Base-by-base conservation (phyloP, 75 land plant genomes). In the Azolla pinnata region DNA sequence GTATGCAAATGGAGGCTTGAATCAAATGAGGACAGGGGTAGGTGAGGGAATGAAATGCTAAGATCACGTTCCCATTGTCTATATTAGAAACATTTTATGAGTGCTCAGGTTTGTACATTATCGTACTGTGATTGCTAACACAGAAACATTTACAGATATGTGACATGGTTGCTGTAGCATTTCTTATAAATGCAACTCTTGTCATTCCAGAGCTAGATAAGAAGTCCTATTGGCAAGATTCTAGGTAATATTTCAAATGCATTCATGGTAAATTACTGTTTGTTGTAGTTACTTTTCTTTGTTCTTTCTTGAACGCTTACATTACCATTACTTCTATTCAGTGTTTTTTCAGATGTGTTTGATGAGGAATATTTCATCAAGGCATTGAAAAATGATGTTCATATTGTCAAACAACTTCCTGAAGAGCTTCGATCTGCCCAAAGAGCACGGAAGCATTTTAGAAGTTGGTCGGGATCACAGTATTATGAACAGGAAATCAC, bases 121-220 rank as follows among this genome's bases (percentile, higher is more conserved):
- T n/a, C 7, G 53, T 50, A 19, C 53, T 7, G 53, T 20, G 25
- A 50, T n/a, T n/a, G n/a, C n/a, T n/a, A n/a, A n/a, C n/a, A n/a
- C n/a, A n/a, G n/a, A n/a, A n/a, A n/a, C n/a, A n/a, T n/a, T n/a
- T n/a, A n/a, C 77, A 95, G 99, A 95, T 95, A 60, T 72, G 79
- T 76, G 99, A 95, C 62, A 95, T 95, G 99, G 99, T 95, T 44
- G 99, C 85, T 29, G 83, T 95, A 9, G 96, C 99, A 61, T 80
- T 87, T 17, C 73, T 95, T 8, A 71, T 95, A 57, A 89, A 95
- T 83, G 99, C 99, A 7, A 95, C 99, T 40, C 72, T 95, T 47
- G 88, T 95, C 7, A 78, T 95, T 63, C 99, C 99, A 47, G 79
- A 89, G 73, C 79, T 95, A 48, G 99, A 95, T 74, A 89, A 83